A percentile compares a stretch with the other conserved stretches of the same genome.
Evolutionary conservation across 169 alveolate genomes (phyloP).

Genomic region (Plasmodium adleri): DNA sequence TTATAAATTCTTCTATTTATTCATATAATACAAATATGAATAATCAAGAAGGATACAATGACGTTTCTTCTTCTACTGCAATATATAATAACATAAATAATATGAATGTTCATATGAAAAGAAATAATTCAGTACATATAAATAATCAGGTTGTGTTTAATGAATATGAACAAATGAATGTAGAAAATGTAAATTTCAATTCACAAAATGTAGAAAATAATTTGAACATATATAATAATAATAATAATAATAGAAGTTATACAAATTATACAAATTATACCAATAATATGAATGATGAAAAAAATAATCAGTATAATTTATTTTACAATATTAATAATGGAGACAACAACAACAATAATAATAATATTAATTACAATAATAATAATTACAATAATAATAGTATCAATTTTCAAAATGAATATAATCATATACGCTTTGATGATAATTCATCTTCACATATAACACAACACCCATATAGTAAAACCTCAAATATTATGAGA

Average conservation of each 20-base stretch:
- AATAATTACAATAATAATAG: neutral
- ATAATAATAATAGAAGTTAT: conserved; percentile 1
- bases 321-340: conserved; percentile 32
- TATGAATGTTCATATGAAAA: neutral
- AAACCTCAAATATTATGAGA: conserved; percentile 41
- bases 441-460: conserved; percentile 5
- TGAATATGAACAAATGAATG: conserved; percentile 4
- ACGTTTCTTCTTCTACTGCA: neutral
- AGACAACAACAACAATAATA: neutral
- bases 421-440: conserved; percentile 4
- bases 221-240: neutral
- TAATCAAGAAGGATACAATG: neutral
- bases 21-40: conserved; percentile 10
- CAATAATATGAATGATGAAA: conserved; percentile 1
- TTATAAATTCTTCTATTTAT: conserved; percentile 32
- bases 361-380: no score
- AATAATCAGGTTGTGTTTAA: conserved; percentile 25
- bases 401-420: conserved; percentile 2
- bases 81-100: neutral
- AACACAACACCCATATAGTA: conserved; percentile 15
- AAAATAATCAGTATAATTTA: conserved; percentile 49
- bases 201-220: neutral
- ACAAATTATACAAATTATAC: neutral
- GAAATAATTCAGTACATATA: neutral
- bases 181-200: conserved; percentile 1